Conservation (phyloP, 345 rosid species). For the Citrus glauca region DNA sequence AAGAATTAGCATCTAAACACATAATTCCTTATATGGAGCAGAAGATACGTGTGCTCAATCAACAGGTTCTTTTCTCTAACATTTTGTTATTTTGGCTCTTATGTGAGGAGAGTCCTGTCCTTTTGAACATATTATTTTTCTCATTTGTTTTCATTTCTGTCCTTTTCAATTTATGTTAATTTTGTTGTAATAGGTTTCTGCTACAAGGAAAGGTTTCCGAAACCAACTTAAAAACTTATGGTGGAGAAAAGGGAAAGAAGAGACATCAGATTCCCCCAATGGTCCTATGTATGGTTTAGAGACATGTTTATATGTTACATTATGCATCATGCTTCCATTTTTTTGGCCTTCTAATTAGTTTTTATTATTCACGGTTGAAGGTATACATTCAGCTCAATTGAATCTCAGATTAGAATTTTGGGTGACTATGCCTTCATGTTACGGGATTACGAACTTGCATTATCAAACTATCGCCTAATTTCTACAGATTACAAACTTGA, state of each 20-base stretch:
- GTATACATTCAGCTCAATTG: slow-evolving; percentile 87
- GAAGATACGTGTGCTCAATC: slow-evolving; percentile 84
- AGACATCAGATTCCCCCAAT: slow-evolving; percentile 50
- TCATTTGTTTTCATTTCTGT: slow-evolving; percentile 11
- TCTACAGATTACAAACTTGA: slow-evolving; percentile 97
- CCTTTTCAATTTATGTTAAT: slow-evolving; percentile 16
- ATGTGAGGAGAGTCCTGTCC: not conserved
- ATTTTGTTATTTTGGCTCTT: not conserved
- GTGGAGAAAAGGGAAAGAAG: slow-evolving; percentile 99
- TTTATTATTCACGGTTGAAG: slow-evolving; percentile 40
- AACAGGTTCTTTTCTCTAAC: slow-evolving; percentile 50
- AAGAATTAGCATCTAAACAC: slow-evolving; percentile 85
- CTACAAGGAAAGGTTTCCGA: slow-evolving; percentile 92
- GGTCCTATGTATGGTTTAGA: slow-evolving; percentile 63
- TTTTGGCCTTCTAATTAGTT: slow-evolving; percentile 18
- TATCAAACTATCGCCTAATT: slow-evolving; percentile 89
- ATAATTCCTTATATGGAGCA: slow-evolving; percentile 97
- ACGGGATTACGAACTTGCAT: slow-evolving; percentile 92
- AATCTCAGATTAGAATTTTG: slow-evolving; percentile 91
- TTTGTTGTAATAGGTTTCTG: slow-evolving; percentile 61
- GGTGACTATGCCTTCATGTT: slow-evolving; percentile 98
- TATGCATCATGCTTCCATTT: slow-evolving; percentile 17
- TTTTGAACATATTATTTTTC: slow-evolving; percentile 5
- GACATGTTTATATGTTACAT: slow-evolving; percentile 6
- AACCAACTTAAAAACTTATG: slow-evolving; percentile 93